Percentiles rank a stretch among this genome's conserved stretches.
These are phyloP conservation scores for Fusarium buxicola DNA, from an alignment of 2,329 filamentous ascomycete genomes.

Conservation along the genomic window DNA sequence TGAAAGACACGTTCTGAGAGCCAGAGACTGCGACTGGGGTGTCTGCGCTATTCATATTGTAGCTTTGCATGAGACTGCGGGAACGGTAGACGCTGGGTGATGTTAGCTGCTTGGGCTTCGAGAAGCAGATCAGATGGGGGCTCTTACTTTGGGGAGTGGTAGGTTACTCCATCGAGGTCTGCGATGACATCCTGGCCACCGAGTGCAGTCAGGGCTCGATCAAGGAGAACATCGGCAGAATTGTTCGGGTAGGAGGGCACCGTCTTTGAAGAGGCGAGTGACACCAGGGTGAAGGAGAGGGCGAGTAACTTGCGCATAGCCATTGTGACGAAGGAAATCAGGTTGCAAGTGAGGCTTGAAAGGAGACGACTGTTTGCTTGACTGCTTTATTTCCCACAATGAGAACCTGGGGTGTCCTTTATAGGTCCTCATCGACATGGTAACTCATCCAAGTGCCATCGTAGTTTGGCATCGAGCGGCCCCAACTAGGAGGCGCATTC, in stretches of 20 bases:
- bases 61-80: slow-evolving; percentile 34
- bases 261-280: background rate
- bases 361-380: background rate
- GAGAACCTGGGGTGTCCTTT: background rate
- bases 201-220: slow-evolving; percentile 12
- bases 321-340: background rate
- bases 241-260: background rate
- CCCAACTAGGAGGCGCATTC: background rate
- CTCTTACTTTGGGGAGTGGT: slow-evolving; percentile 16
- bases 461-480: background rate
- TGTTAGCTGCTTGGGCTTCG: background rate
- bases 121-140: too few species aligned
- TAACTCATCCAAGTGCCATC: background rate
- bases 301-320: slow-evolving; percentile 5
- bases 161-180: slow-evolving; percentile 12
- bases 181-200: slow-evolving; percentile 9
- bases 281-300: background rate
- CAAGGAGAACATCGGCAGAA: background rate
- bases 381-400: background rate
- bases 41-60: slow-evolving; percentile 16
- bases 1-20: slow-evolving; percentile 25
- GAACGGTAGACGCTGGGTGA: slow-evolving; percentile 15
- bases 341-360: background rate
- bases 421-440: background rate
- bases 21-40: slow-evolving; percentile 18